Base-by-base conservation (phyloP, 2,329 filamentous ascomycete genomes). In the Fusarium sambucinum region DNA sequence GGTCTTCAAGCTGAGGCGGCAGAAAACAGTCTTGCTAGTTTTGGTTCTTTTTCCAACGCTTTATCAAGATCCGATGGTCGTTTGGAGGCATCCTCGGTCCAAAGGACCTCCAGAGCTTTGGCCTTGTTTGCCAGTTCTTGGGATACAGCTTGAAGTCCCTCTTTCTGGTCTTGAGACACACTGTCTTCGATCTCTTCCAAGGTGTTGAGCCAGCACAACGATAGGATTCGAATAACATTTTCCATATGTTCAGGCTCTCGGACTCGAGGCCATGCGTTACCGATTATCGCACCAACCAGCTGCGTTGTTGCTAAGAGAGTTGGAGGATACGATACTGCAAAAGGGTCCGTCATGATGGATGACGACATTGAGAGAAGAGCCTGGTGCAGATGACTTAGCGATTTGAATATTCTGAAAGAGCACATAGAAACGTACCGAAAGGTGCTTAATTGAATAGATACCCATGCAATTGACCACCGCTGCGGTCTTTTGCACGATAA, bases 231-330 rank as follows among this genome's bases (percentile, higher is more conserved):
- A 45, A 93, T 76, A 8, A 95, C 79, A 61, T 91, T 88, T 6
- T 85, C 87, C 29, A 87, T 81, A 80, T 92, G 89, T 30, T 80
- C 79, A 51, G 81, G 75, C 6, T 75, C 71, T 12, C 74, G 78
- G 7, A 96, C 80, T 6, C 93, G 84, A 13, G 92, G 90, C 89
- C 93, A 94, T 60, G 87, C 88, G 61, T 85, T 89, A 14, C 84
- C 69, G 13, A 96, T 79, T 16, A 90, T 79, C 1, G 81, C 79
- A 53, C 88, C 84, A 23, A 93, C 72, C 1, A 88, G 83, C 19
- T 81, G 76, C 4, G 85, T 77, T 1, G 88, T 85, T 0, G 85
- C 81, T 1, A 83, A 54, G 2, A 93, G 78, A 2, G 90, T 80
- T 0, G 82, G 79, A 2, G 85, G 81, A 64, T 86, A 82, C 2